phyloP scores from a whole-genome alignment of 1,139 yeast species.

The Nakaseomyces bracarensis region DNA sequence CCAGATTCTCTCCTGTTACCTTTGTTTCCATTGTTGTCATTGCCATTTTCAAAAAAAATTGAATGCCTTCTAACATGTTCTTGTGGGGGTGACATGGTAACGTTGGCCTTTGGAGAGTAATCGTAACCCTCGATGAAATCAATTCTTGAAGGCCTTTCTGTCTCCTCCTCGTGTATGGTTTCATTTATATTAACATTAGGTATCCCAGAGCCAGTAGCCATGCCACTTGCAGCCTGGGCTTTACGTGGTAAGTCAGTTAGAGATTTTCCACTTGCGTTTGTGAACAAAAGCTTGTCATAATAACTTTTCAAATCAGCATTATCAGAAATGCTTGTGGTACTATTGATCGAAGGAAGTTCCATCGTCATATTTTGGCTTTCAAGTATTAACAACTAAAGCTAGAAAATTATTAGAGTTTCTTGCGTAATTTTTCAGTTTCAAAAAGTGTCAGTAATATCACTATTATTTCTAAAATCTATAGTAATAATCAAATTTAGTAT shows the following conservation, averaged over 20 bases:
- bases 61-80: conserved; percentile 3
- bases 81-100: not conserved
- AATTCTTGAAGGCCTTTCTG: conserved; percentile 5
- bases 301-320: conserved; percentile 29
- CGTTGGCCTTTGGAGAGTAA: not conserved
- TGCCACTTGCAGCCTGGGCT: conserved; percentile 3
- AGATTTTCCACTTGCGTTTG: conserved; percentile 29
- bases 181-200: not conserved
- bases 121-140: conserved; percentile 8
- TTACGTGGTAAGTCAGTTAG: conserved; percentile 28
- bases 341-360: conserved; percentile 30
- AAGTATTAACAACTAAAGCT: not conserved
- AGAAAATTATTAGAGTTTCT: not conserved
- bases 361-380: conserved; percentile 1
- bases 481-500: not conserved
- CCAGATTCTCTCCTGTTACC: not conserved
- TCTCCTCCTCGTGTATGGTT: not conserved
- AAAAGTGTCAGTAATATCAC: too few species aligned
- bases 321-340: conserved; percentile 31
- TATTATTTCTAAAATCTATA: not conserved
- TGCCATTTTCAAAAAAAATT: not conserved
- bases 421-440: too few species aligned
- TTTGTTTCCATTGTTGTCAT: not conserved
- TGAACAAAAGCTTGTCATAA: conserved; percentile 29
- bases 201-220: not conserved